Evolutionary conservation across 208 protist species (phyloP), one percentile per base, ranked within the genome.

Genomic region (Leishmania amazonensis): DNA sequence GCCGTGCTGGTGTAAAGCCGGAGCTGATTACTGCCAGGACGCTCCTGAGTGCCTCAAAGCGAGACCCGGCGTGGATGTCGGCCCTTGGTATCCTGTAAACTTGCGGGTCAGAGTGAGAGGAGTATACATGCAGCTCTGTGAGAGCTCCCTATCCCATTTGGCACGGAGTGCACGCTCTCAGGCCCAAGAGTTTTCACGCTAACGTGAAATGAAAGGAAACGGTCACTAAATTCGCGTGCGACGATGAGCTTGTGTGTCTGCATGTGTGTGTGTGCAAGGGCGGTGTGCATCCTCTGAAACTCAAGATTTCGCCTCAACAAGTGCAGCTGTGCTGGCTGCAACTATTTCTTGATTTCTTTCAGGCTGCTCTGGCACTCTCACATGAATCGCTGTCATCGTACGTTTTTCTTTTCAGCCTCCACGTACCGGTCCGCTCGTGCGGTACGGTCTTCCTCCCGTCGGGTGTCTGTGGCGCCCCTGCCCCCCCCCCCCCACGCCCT

Each of bases 1-100:
- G 90, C 2, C 88, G 90, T 21, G 86, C 90, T 1, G 83, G 87
- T 35, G 93, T 96, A 60, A 86, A 83, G 1, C 84, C 93, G 31
- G 77, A 85, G 11, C 60, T 93, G 17, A 93, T 96, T 51, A 93
- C 85, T 1, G 84, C 86, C 28, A 82, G 85, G 54, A 93, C 89
- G n/a, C 86, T 96, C 28, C 35, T 90, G 24, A 83, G 71, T 31
- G 88, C 89, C 9, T 81, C 82, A 13, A 76, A 85, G 57, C 83
- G 88, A 65, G 87, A 91, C 45, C 88, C 81, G 40, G 73, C 82
- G 71, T 95, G 91, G 88, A 49, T 72, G 68, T 78, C 75, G 35
- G 91, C 93, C 15, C 81, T 96, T 28, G 87, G 88, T 0, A 88
- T 93, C 78, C 47, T 90, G 11, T 96, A 90, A 57, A 0, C 38